Evolutionary conservation across 371 early-diverging fungal genomes (phyloP), one percentile per base, ranked within the genome.

Genomic region (Rhizopus microsporus): DNA sequence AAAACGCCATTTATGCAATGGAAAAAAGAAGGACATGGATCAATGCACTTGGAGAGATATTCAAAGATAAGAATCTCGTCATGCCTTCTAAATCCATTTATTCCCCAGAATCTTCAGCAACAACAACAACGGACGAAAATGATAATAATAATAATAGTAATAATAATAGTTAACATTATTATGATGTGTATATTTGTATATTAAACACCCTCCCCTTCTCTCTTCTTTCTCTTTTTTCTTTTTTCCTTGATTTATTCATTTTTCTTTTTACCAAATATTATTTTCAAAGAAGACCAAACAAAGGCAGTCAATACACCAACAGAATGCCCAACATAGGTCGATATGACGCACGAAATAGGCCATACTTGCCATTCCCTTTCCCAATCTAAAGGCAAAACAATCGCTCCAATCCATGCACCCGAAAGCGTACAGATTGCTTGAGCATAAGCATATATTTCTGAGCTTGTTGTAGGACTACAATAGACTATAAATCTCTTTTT

Each of bases 1-100:
- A 77, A 56, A 67, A 72, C 48, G 69, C 73, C 7, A 69, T 85
- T 15, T 69, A 70, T 56, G 77, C 83, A 5, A 73, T 87, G 74
- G 77, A 82, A 46, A 74, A 69, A 54, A 78, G 89, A 12, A 70
- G 65, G 37, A 64, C 65, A 16, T 72, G 75, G 74, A 57, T 72
- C n/a, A 54, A 60, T 23, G 63, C 68, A 2, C 54, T 78, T n/a
- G 76, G 74, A 7, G 54, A 69, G 15, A 74, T 93, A 43, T 92
- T 94, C 54, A 78, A 85, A 8, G 75, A 82, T 8, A 89, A 88
- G 42, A 85, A 84, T 56, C 81, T 87, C 59, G 74, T 78, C 7
- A 78, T 88, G 62, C 93, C 93, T 8, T 57, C 72, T 1, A 63
- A 66, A 40, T 83, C 90, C 34, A 86, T 90, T 29, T 91, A 85